Evolutionary conservation across 2,329 filamentous ascomycete genomes (phyloP).

Genomic region (Fusarium nisikadoi): DNA sequence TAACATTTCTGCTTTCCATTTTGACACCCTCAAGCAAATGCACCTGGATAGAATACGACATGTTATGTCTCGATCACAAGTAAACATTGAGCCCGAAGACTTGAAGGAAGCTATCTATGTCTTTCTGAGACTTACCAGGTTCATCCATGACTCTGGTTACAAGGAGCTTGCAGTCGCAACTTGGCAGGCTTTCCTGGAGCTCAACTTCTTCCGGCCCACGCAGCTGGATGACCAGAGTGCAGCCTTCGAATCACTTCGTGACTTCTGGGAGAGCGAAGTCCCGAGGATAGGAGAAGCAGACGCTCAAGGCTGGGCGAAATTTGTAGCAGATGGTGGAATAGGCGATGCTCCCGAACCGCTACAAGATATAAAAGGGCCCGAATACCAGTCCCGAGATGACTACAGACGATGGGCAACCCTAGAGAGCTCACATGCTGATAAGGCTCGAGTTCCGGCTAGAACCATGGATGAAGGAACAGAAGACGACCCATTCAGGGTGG

Average conservation of each 20-base stretch:
- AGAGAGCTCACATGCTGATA: constrained; percentile 63
- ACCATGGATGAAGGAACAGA: constrained; percentile 79
- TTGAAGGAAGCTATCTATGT: constrained; percentile 67
- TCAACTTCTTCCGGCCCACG: constrained; percentile 70
- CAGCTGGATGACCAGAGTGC: constrained; percentile 40
- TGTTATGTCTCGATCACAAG: constrained; percentile 15
- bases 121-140: constrained; percentile 77
- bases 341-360: constrained; percentile 55
- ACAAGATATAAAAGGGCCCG: constrained; percentile 14
- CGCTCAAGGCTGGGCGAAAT: constrained; percentile 77
- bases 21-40: constrained; percentile 70
- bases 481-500: constrained; percentile 84
- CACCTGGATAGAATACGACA: constrained; percentile 64
- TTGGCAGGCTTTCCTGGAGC: constrained; percentile 86
- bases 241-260: constrained; percentile 63
- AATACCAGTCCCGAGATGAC: constrained; percentile 52
- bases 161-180: constrained; percentile 78
- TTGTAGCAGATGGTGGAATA: constrained; percentile 50
- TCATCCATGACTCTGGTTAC: constrained; percentile 82
- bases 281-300: constrained; percentile 79
- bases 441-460: constrained; percentile 72
- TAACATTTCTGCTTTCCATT: constrained; percentile 72
- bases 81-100: not conserved
- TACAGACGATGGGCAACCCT: constrained; percentile 63
- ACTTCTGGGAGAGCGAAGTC: constrained; percentile 90